Evolutionary conservation across 495 filamentous ascomycete genomes (phyloP), one percentile per base, ranked within the genome.

Genomic region (Durotheca rogersii): DNA sequence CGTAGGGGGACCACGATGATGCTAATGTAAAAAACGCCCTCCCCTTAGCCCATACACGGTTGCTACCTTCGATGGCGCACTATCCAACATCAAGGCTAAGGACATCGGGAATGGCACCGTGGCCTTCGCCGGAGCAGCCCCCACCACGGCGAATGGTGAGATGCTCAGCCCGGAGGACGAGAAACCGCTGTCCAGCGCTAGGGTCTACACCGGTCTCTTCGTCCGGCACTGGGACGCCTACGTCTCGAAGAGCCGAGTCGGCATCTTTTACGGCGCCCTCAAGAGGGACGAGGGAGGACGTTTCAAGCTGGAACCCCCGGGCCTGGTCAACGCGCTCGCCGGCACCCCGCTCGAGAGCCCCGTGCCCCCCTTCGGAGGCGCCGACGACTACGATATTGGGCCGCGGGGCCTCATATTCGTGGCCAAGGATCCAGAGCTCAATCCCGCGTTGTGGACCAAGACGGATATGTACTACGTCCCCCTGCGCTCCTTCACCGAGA

Each of bases 391-490:
- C 44, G 81, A 79, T 54, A 76, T 82, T 47, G 68, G 72, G 35
- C 64, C 70, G 31, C 68, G 61, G 41, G 80, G 80, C 1, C 74
- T 96, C 47, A 82, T 87, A 1, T 96, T 96, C 65, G 81, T 94
- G 20, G 83, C 90, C 0, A 94, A 89, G 57, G 90, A 94, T 58
- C 91, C 90, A 0, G 75, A 77, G 5, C 61, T 93, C 3, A 82
- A 89, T 54, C 82, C 84, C 3, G 91, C 92, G 0, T 76, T 81
- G 9, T 84, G 93, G 68, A 96, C 92, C 3, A 87, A 90, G 52
- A 85, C 84, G 27, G 82, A 88, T 44, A 70, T 89, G 18, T 90
- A 89, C 65, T 84, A 83, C 53, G 77, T 89, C 5, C 79, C 85
- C 1, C 75, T 93, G 7, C 68, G 73, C 64, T 74, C 71, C 10